Evolutionary conservation across 306 rosid genomes (phyloP), one percentile per base, ranked within the genome.

Genomic region (Sphenostylis stenocarpa): DNA sequence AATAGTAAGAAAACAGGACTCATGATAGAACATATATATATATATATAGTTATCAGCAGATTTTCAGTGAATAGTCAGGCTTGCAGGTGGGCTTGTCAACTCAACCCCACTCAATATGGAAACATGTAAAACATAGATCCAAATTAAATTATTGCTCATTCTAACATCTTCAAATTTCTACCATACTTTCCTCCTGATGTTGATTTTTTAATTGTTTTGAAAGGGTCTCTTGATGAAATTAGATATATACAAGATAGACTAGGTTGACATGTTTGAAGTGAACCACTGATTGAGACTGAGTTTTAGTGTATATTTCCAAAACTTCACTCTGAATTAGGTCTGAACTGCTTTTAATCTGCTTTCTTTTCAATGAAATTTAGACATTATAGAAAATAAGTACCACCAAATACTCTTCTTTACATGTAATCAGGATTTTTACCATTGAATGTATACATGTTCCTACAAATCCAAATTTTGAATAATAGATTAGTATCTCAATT

Each of bases 21-120:
- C 36, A 72, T 56, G 79, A 80, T 73, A 56, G 13, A 73, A 66
- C 70, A 74, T 44, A 66, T 33, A 56, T 55, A 31, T 76, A 45
- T n/a, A n/a, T n/a, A n/a, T n/a, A n/a, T n/a, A n/a, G n/a, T 39
- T 13, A 68, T 24, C 68, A 15, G 28, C n/a, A 68, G 6, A 60
- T 68, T 81, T 75, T 49, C 81, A 81, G 48, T 81, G 72, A 68
- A 81, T 67, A 68, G 72, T 75, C 23, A 75, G 26, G 45, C 48
- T 53, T 41, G 67, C 21, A 63, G 9, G 69, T 80, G 79, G 84
- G 17, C 74, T 66, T 58, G 63, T 39, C 47, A 24, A 49, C 63
- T 43, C 55, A 33, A 60, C 72, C 64, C 45, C 65, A 47, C 60
- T 68, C 26, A 38, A 48, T 41, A 43, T 52, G 19, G 74, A 31